A percentile compares a stretch with the other conserved stretches of the same genome.
Evolutionary conservation across 2,329 filamentous ascomycete species (phyloP).

Genomic region (Allantophomopsis lycopodina): DNA sequence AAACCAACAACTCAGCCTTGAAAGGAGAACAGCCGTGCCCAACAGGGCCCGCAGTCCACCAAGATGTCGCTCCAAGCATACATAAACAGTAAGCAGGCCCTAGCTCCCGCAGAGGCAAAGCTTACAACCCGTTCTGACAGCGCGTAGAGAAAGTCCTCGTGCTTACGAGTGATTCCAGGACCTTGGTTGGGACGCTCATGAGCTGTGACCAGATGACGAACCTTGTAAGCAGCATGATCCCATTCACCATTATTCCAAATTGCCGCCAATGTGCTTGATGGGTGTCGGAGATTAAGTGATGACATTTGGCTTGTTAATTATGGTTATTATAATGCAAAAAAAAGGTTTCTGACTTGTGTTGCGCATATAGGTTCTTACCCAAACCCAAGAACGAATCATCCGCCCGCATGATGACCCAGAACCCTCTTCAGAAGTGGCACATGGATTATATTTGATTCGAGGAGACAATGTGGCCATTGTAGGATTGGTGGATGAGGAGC

Average conservation of each 20-base stretch:
- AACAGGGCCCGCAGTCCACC: too few species aligned
- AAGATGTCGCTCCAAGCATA: slow-evolving; percentile 16
- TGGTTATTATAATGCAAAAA: too few species aligned
- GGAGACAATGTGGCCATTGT: slow-evolving; percentile 91
- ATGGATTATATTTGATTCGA: slow-evolving; percentile 83
- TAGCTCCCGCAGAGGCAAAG: slow-evolving; percentile 5
- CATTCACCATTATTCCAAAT: background rate
- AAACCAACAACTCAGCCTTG: too few species aligned
- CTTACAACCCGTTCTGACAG: slow-evolving; percentile 21
- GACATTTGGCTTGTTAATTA: too few species aligned
- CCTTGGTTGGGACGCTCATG: slow-evolving; percentile 67
- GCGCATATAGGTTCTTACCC: slow-evolving; percentile 50
- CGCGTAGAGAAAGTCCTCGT: slow-evolving; percentile 75
- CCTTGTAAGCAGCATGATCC: slow-evolving; percentile 37
- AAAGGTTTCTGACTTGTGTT: slow-evolving; percentile 1
- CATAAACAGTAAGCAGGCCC: slow-evolving; percentile 24
- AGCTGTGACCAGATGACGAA: slow-evolving; percentile 90
- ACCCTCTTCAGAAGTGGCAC: slow-evolving; percentile 63
- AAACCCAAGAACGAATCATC: slow-evolving; percentile 83
- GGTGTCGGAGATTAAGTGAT: background rate
- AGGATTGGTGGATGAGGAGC: slow-evolving; percentile 75
- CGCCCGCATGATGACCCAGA: slow-evolving; percentile 73
- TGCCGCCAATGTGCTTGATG: background rate
- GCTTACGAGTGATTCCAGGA: slow-evolving; percentile 84
- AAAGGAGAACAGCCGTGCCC: too few species aligned